Evolutionary conservation across 306 rosid species (phyloP), one percentile per base, ranked within the genome.

Genomic region (Dryas drummondii): DNA sequence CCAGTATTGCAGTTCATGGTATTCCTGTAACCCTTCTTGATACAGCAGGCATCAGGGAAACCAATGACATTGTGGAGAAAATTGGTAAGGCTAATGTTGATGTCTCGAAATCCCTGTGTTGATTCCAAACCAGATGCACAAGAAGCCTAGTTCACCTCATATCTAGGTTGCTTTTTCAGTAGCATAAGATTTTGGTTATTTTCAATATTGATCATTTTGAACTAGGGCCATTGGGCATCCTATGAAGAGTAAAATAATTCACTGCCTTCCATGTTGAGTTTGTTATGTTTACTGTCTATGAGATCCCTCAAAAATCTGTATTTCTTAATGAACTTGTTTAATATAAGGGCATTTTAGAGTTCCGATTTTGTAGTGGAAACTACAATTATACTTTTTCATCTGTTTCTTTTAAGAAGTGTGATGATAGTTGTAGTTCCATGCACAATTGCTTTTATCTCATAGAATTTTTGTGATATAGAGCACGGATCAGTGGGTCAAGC

Each of bases 41-140:
- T 76, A 94, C 98, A 67, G 98, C 97, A 71, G 98, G 98, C 80
- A 90, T 94, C 68, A 84, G 98, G 83, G 97, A 94, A 82, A 94
- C 98, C 51, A 82, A 88, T 81, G 97, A 94, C 82, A 76, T 94
- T 48, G 98, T 94, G 78, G 98, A 94, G 84, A 94, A 85, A 87
- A 94, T 94, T 65, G 98, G 98, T 94, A 73, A 79, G 83, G 62
- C 66, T 70, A 44, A 50, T 78, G 55, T 71, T 65, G 54, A 50
- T 48, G 62, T 17, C 5, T 45, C 17, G 13, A 3, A 48, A 47
- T 54, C 50, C 17, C 47, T 5, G n/a, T 4, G 4, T 58, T 78
- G 62, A 17, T 72, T 16, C 32, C 19, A 54, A 27, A 47, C 52
- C 72, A 70, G 51, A 78, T 12, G 42, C 2, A 48, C 22, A 70